These are phyloP conservation scores for Mortierella alpina DNA, from an alignment of 192 early-diverging fungal genomes.

Conservation along the genomic window DNA sequence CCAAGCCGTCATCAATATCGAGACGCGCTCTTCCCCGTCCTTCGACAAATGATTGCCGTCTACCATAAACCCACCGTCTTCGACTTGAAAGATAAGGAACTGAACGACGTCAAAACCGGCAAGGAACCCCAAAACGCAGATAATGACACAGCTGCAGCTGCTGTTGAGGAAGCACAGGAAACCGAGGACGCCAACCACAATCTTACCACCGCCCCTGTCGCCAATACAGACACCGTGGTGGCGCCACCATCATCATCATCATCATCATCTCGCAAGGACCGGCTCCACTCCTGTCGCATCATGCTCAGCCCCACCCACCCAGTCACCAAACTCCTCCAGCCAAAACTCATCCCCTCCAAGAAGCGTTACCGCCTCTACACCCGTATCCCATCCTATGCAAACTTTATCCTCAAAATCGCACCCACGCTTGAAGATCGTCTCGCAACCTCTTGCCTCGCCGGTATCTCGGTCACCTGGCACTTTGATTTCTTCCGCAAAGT, in stretches of 20 bases:
- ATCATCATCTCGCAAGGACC: too few species aligned
- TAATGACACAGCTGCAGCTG: background rate
- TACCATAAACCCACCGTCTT: background rate
- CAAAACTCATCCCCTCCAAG: background rate
- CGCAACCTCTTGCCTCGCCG: slow-evolving; percentile 16
- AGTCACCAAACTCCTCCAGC: slow-evolving; percentile 12
- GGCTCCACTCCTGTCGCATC: background rate
- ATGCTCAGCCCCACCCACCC: slow-evolving; percentile 18
- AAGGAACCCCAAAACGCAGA: background rate
- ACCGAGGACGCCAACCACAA: background rate
- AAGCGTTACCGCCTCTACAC: slow-evolving; percentile 10
- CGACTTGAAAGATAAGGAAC: slow-evolving; percentile 3
- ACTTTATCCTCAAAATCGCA: slow-evolving; percentile 39
- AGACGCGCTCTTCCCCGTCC: slow-evolving; percentile 17
- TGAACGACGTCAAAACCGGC: background rate
- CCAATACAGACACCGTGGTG: background rate
- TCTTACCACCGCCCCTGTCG: background rate
- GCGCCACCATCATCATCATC: background rate
- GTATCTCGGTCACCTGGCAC: slow-evolving; percentile 21
- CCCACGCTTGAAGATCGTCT: slow-evolving; percentile 30
- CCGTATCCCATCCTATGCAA: slow-evolving; percentile 40
- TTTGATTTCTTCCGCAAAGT: slow-evolving; percentile 31
- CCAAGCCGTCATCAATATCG: slow-evolving; percentile 3
- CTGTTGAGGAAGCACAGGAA: background rate
- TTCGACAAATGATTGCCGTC: slow-evolving; percentile 12